Base-by-base conservation (phyloP, 2,329 filamentous ascomycete species). In the Alternaria sp. region DNA sequence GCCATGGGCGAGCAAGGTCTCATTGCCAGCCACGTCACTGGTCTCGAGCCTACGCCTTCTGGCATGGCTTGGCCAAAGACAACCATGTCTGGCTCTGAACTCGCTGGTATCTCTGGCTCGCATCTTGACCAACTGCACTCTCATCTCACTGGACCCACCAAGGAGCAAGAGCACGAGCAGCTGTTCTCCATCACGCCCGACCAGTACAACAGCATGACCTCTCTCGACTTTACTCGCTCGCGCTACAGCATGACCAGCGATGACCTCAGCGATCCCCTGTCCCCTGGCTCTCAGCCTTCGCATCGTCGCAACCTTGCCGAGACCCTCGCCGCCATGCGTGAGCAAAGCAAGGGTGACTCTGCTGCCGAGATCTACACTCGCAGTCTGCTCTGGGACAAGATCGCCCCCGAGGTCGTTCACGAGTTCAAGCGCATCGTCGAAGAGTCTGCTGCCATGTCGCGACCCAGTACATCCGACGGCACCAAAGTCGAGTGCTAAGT, bases 371-470 rank as follows among this genome's bases (percentile, higher is more conserved):
- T 97, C 43, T 97, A 97, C 82, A 96, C 94, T 34, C 88, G 94
- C 59, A 97, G 93, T 64, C 85, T 98, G 63, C 88, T 98, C 59
- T 97, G 93, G 92, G 93, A 97, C 74, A 92, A 94, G 80, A 94
- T 98, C 71, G 94, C 95, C 14, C 87, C 89, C 70, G 93, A 98
- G 67, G 93, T 98, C 50, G 93, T 99, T 55, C 89, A 90, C 70
- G 93, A 94, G 78, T 98, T 98, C 83, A 92, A 92, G 73, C 92
- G 92, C 80, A 93, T 97, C 87, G 91, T 97, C 71, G 88, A 91
- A 66, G 91, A 95, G 74, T 90, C 86, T 80, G 90, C 74, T 56
- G 71, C 73, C 63, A 72, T 73, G 64, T 77, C 76, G 11, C 68
- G 74, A 54, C 75, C 76, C 51, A 70, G 65, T 66, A 77, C 74